Conservation (phyloP, 139 green algal genomes). For the Microglena sp. region DNA sequence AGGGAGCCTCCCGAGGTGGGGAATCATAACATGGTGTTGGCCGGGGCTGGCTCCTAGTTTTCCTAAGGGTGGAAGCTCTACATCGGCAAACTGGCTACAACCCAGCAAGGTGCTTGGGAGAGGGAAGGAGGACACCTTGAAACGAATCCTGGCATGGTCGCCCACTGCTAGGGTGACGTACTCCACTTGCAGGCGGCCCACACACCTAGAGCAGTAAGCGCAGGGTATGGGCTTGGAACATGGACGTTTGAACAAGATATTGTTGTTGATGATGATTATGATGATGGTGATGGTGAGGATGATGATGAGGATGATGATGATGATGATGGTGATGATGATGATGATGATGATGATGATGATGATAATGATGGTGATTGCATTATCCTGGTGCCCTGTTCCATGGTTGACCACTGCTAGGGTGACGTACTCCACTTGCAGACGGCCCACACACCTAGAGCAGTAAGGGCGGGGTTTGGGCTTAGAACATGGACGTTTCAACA, state of each 20-base stretch:
- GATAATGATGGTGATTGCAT: no score
- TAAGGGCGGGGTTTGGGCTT: conserved; percentile 8
- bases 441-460: conserved; percentile 22
- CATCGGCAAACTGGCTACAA: no score
- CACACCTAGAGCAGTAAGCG: conserved; percentile 18
- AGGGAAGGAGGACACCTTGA: conserved; percentile 20
- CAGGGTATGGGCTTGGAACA: background rate
- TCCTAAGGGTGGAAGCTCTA: no score
- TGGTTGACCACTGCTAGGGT: conserved; percentile 22
- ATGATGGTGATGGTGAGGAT: no score
- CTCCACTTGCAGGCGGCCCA: conserved; percentile 21
- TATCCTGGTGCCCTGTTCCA: no score
- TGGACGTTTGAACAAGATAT: background rate
- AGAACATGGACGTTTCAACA: background rate
- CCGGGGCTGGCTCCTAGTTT: no score
- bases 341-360: background rate
- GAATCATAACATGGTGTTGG: no score
- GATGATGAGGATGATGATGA: no score
- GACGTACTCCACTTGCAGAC: conserved; percentile 13
- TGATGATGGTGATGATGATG: background rate
- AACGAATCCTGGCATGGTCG: conserved; percentile 17
- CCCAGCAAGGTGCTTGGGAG: no score
- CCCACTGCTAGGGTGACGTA: conserved; percentile 20
- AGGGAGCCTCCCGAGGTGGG: no score
- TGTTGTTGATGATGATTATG: conserved; percentile 2